phyloP scores from a whole-genome alignment of 1,139 yeast species.

The Kodamaea suecica region DNA sequence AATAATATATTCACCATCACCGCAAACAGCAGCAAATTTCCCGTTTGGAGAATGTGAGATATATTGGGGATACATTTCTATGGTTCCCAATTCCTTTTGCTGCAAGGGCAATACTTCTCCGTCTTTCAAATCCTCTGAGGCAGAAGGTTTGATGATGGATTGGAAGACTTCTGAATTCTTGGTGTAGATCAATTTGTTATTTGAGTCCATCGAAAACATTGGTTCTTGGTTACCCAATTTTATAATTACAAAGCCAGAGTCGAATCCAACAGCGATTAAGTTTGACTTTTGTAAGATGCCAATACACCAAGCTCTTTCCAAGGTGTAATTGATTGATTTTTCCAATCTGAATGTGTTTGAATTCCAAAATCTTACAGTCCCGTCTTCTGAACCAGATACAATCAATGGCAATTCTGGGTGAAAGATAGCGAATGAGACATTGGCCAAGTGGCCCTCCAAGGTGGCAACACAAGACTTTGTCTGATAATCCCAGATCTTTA shows the following conservation, averaged over 20 bases:
- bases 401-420: constrained; percentile 93
- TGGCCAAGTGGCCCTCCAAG: constrained; percentile 87
- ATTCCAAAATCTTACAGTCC: constrained; percentile 77
- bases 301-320: constrained; percentile 97
- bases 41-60: constrained; percentile 95
- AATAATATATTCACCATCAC: constrained; percentile 96
- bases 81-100: constrained; percentile 85
- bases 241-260: constrained; percentile 84
- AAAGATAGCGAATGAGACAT: constrained; percentile 94
- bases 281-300: constrained; percentile 75
- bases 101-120: constrained; percentile 76
- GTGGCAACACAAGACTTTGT: constrained; percentile 95
- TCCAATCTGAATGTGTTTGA: constrained; percentile 80
- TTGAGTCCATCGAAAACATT: constrained; percentile 85
- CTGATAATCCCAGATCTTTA: constrained; percentile 96
- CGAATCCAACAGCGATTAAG: constrained; percentile 88
- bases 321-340: constrained; percentile 83
- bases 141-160: constrained; percentile 70
- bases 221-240: constrained; percentile 95
- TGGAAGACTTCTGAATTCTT: constrained; percentile 88
- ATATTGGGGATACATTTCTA: constrained; percentile 88
- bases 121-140: constrained; percentile 64
- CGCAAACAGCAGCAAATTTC: constrained; percentile 92
- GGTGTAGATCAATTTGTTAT: constrained; percentile 87
- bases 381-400: constrained; percentile 81